These are phyloP conservation scores for Vitis cinerea DNA, from an alignment of 164 flowering plant genomes.

Conservation along the genomic window DNA sequence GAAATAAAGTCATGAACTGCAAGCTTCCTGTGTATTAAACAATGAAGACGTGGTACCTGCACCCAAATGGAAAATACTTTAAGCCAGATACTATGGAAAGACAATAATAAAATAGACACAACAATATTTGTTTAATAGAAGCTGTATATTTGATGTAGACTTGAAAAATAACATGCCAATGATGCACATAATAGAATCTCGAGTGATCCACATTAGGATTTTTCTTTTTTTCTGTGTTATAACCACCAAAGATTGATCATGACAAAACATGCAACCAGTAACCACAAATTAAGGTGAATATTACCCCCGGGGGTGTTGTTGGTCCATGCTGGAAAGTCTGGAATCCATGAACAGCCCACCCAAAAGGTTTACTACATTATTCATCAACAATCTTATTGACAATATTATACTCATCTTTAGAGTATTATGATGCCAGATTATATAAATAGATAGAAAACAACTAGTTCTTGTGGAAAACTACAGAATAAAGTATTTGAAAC, in stretches of 20 bases:
- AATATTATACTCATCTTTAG: too few relatives aligned
- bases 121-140: neutral
- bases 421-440: too few relatives aligned
- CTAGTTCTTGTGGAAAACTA: too few relatives aligned
- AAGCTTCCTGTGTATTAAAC: conserved; percentile 68
- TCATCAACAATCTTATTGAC: too few relatives aligned
- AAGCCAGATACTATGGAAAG: neutral
- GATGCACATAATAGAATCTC: neutral
- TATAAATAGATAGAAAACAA: too few relatives aligned
- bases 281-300: neutral
- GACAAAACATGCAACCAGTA: neutral
- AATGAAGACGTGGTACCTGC: conserved; percentile 90
- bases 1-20: conserved; percentile 44
- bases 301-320: neutral
- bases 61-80: neutral
- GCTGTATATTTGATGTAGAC: neutral
- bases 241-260: neutral
- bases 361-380: too few relatives aligned
- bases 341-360: too few relatives aligned
- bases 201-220: neutral
- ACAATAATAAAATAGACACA: neutral
- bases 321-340: neutral
- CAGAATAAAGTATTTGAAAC: neutral
- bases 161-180: neutral
- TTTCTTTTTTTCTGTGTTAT: neutral